A percentile compares a stretch with the other conserved stretches of the same genome.
Conservation (phyloP, 495 filamentous ascomycete species). For the Amniculicola lignicola region DNA sequence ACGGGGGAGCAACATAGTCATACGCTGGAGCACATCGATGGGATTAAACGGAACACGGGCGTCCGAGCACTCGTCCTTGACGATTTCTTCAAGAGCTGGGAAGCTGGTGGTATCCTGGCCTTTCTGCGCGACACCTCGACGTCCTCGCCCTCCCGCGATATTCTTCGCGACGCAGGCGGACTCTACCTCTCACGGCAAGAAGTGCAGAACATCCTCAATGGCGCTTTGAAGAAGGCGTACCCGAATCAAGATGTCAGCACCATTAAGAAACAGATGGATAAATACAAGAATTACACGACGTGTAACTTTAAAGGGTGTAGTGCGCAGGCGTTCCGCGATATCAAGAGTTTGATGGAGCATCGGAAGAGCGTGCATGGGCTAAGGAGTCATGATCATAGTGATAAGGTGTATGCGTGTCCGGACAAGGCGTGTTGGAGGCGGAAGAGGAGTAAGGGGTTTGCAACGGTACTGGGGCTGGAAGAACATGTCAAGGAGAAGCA, state of each 20-base stretch:
- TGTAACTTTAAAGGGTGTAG: constrained; percentile 25
- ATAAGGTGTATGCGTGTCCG: constrained; percentile 23
- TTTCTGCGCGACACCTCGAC: constrained; percentile 18
- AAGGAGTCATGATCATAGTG: constrained; percentile 20
- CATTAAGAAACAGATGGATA: constrained; percentile 29
- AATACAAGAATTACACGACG: constrained; percentile 30
- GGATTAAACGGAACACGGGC: constrained; percentile 17
- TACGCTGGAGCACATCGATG: constrained; percentile 27
- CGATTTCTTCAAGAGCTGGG: constrained; percentile 31
- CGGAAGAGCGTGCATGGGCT: constrained; percentile 12
- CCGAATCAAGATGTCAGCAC: constrained; percentile 18
- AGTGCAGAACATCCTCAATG: constrained; percentile 29
- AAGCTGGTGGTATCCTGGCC: constrained; percentile 27
- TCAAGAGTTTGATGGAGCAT: constrained; percentile 23
- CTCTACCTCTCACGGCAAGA: constrained; percentile 21
- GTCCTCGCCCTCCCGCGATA: not conserved
- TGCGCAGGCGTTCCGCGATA: constrained; percentile 20
- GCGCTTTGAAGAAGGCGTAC: constrained; percentile 28
- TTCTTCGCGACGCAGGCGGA: constrained; percentile 23
- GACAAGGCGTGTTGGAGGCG: constrained; percentile 20
- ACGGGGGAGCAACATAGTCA: constrained; percentile 20
- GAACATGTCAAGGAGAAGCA: constrained; percentile 24
- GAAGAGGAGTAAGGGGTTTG: constrained; percentile 28
- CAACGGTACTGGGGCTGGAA: constrained; percentile 20
- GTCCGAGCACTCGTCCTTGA: constrained; percentile 23